phyloP scores from a whole-genome alignment of 1,139 yeast genomes.

The Hyphopichia pseudoburtonii region DNA sequence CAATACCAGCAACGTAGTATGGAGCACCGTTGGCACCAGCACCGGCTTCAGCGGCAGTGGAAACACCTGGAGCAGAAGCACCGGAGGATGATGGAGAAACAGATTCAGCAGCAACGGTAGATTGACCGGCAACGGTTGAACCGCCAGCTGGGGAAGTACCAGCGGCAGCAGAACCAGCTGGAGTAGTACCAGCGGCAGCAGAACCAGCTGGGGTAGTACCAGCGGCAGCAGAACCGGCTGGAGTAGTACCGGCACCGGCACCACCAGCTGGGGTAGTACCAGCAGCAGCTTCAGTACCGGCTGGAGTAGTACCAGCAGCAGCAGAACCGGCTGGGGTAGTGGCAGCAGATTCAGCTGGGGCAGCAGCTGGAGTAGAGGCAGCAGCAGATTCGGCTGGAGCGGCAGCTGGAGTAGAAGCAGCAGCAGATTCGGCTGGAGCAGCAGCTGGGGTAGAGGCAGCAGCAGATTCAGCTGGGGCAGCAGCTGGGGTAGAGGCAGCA shows the following conservation, averaged over 20 bases:
- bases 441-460: constrained; percentile 5
- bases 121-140: background rate
- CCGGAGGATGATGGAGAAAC: constrained; percentile 2
- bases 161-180: constrained; percentile 6
- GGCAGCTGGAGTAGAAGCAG: constrained; percentile 5
- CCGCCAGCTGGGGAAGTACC: constrained; percentile 2
- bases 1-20: constrained; percentile 5
- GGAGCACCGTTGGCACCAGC: constrained; percentile 7
- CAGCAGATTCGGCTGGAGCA: constrained; percentile 8
- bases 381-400: constrained; percentile 16
- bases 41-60: constrained; percentile 10
- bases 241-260: background rate
- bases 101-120: constrained; percentile 10
- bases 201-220: constrained; percentile 7
- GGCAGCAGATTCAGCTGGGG: constrained; percentile 12
- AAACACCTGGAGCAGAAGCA: constrained; percentile 9
- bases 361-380: constrained; percentile 11
- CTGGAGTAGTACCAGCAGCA: constrained; percentile 11
- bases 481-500: background rate
- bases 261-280: constrained; percentile 9
- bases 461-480: constrained; percentile 4
- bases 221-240: background rate
- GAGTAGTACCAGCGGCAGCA: constrained; percentile 9
- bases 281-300: constrained; percentile 8
- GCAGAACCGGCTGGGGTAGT: constrained; percentile 9